Conservation (phyloP, 148 eudicot species). For the Amaranthus hypochondriacus region DNA sequence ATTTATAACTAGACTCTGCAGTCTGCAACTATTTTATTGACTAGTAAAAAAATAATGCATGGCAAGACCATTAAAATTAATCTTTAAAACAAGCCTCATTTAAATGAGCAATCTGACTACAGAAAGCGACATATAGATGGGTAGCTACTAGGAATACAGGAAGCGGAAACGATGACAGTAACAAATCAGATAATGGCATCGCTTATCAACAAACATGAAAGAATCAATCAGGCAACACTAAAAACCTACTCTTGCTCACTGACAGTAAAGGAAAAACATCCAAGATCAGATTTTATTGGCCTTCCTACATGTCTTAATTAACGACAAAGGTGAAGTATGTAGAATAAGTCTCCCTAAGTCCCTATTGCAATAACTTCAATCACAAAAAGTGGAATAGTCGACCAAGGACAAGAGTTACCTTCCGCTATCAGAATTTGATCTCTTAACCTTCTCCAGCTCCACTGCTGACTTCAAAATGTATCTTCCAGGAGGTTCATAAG, state of each 20-base stretch:
- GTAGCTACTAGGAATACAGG: neutral
- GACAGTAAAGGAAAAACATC: neutral
- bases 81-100: neutral
- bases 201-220: neutral
- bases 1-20: neutral
- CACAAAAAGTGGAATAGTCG: neutral
- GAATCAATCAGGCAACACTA: neutral
- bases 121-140: neutral
- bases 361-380: neutral
- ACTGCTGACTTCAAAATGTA: constrained; percentile 66
- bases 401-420: constrained; percentile 35
- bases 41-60: neutral
- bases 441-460: constrained; percentile 55
- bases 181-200: neutral
- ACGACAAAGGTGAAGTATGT: neutral
- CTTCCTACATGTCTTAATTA: neutral
- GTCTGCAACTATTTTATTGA: neutral
- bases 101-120: neutral
- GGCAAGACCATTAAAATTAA: neutral
- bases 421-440: constrained; percentile 43
- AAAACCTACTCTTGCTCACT: neutral
- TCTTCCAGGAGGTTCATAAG: constrained; percentile 68
- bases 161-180: neutral
- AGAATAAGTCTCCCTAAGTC: neutral
- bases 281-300: neutral